Conservation (phyloP, 1,284 basidiomycete genomes). For the Trichosporon asahii region DNA sequence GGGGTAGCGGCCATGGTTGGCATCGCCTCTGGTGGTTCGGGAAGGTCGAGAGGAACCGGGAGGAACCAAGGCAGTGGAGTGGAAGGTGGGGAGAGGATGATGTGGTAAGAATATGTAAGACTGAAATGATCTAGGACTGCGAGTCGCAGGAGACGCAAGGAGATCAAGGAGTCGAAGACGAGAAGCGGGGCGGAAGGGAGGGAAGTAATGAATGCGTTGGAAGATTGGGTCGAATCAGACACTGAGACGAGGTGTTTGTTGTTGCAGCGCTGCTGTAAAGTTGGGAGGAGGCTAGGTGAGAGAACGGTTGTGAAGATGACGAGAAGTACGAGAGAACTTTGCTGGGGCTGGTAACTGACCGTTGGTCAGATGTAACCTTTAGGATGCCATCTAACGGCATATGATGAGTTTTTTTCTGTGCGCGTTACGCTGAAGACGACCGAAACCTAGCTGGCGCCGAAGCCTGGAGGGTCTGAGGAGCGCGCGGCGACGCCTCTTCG, state of each 20-base stretch:
- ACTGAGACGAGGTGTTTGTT: neutral
- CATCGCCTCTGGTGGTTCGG: constrained; percentile 1
- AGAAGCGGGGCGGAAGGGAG: neutral
- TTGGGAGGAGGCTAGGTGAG: neutral
- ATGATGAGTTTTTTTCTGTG: constrained; percentile 2
- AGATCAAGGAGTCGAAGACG: neutral
- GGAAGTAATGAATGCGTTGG: neutral
- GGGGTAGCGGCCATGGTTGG: neutral
- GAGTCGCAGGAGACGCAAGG: neutral
- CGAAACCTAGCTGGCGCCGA: constrained; percentile 1
- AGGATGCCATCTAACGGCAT: constrained; percentile 5
- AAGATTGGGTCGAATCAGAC: neutral
- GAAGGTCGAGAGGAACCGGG: constrained; percentile 1
- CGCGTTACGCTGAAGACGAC: neutral
- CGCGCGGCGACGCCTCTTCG: neutral
- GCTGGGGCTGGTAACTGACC: constrained; percentile 7
- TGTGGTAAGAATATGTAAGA: neutral
- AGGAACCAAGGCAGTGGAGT: neutral
- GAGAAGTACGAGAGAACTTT: constrained; percentile 4
- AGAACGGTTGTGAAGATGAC: constrained; percentile 7
- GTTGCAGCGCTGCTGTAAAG: neutral
- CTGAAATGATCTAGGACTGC: neutral
- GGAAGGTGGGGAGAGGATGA: neutral
- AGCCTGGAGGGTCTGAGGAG: neutral
- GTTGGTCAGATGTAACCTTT: constrained; percentile 3